Conservation (phyloP, 345 rosid species). For the Lenwebbia sp. region DNA sequence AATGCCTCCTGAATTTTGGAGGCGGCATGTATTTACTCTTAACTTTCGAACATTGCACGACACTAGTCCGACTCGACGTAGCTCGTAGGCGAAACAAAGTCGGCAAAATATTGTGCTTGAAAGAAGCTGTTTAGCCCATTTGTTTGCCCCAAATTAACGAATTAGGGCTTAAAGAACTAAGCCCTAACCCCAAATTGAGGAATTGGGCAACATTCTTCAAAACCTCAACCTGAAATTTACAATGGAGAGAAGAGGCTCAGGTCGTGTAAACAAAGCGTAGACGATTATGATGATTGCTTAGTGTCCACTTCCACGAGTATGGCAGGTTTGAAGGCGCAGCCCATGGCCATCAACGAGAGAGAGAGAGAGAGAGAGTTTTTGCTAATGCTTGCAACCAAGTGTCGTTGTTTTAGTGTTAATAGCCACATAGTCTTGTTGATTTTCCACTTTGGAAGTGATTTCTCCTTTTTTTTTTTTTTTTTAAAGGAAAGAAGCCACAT, state of each 20-base stretch:
- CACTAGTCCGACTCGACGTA: accelerated
- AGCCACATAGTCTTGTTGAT: too few species aligned
- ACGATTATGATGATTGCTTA: not conserved
- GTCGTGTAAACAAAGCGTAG: not conserved
- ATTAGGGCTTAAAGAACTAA: not conserved
- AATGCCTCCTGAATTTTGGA: not conserved
- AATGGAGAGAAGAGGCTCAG: not conserved
- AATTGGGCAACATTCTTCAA: not conserved
- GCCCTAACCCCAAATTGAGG: not conserved
- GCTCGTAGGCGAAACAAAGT: not conserved
- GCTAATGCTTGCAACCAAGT: too few species aligned
- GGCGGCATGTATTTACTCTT: not conserved
- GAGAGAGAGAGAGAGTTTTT: too few species aligned
- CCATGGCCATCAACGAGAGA: too few species aligned
- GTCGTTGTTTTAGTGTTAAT: too few species aligned
- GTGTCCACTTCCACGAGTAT: too few species aligned
- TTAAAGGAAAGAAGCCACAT: too few species aligned
- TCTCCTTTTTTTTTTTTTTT: too few species aligned
- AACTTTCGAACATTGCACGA: not conserved
- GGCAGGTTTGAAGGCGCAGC: too few species aligned
- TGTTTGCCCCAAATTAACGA: not conserved
- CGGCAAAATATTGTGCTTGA: not conserved
- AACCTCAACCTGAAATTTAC: not conserved
- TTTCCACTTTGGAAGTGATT: too few species aligned
- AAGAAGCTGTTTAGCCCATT: not conserved